These are phyloP conservation scores for Leccinum subtestaceum DNA, from an alignment of 768 basidiomycete species.

Conservation along the genomic window DNA sequence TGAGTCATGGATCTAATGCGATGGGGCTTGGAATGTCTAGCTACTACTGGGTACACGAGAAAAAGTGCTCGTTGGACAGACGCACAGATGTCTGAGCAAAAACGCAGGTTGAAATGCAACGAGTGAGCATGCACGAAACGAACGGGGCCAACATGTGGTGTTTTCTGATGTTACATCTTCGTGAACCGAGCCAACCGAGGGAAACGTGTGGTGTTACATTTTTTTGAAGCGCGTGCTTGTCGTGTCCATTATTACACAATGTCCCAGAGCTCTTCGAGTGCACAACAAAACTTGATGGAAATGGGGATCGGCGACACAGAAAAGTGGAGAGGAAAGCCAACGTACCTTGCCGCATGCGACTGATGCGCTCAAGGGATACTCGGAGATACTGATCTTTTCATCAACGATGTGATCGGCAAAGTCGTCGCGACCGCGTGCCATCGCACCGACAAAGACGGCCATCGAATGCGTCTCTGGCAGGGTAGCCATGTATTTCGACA, in stretches of 20 bases:
- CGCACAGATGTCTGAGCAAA: slow-evolving; percentile 17
- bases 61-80: slow-evolving; percentile 17
- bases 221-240: slow-evolving; percentile 8
- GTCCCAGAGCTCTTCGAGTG: slow-evolving; percentile 94
- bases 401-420: slow-evolving; percentile 96
- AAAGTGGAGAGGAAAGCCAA: neutral
- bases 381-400: slow-evolving; percentile 94
- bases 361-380: slow-evolving; percentile 88
- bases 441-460: slow-evolving; percentile 96
- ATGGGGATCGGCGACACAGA: slow-evolving; percentile 1
- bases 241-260: slow-evolving; percentile 52
- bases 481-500: slow-evolving; percentile 82
- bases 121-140: slow-evolving; percentile 1
- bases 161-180: slow-evolving; percentile 15
- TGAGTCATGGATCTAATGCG: slow-evolving; percentile 35
- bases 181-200: slow-evolving; percentile 1
- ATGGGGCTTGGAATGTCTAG: slow-evolving; percentile 26
- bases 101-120: slow-evolving; percentile 24
- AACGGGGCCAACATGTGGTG: slow-evolving; percentile 3
- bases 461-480: slow-evolving; percentile 86
- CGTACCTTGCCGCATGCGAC: slow-evolving; percentile 97
- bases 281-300: slow-evolving; percentile 72
- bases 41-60: slow-evolving; percentile 30
- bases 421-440: slow-evolving; percentile 95
- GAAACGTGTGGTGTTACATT: slow-evolving; percentile 14